Percentiles rank a stretch among this genome's conserved stretches.
Conservation (phyloP, 2,329 filamentous ascomycete species). For the Xylariaceae sp. region DNA sequence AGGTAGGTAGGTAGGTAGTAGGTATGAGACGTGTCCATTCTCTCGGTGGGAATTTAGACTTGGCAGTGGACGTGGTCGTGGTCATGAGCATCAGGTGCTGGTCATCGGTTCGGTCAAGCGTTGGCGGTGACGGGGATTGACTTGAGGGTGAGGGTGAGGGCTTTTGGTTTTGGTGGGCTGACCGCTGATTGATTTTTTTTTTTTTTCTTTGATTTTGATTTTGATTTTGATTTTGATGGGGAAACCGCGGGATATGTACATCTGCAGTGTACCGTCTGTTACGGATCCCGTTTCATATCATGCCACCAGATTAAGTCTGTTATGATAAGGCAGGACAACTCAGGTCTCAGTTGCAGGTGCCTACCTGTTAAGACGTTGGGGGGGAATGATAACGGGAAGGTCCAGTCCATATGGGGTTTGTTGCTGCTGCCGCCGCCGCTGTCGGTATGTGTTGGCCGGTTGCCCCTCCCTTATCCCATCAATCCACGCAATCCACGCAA, state of each 20-base stretch:
- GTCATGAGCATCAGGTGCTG: constrained; percentile 11
- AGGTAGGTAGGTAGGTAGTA: not conserved
- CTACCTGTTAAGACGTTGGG: too few relatives aligned
- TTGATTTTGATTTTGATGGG: too few relatives aligned
- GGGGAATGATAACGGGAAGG: not conserved
- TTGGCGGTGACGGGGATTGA: constrained; percentile 16
- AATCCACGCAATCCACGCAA: too few relatives aligned
- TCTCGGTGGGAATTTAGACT: not conserved
- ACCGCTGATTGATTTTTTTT: constrained; percentile 7
- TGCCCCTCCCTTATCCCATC: not conserved
- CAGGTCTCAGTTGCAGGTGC: too few relatives aligned
- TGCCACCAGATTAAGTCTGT: too few relatives aligned
- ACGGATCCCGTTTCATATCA: not conserved
- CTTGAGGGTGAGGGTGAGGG: not conserved
- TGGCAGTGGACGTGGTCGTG: not conserved
- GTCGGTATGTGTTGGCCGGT: constrained; percentile 11
- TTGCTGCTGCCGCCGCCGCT: too few relatives aligned
- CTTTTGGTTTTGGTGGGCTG: constrained; percentile 8
- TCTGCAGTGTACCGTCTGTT: not conserved
- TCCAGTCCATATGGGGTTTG: not conserved
- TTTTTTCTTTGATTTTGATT: too few relatives aligned
- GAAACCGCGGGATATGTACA: too few relatives aligned
- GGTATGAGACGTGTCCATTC: constrained; percentile 1
- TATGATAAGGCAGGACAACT: too few relatives aligned
- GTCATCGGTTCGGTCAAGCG: constrained; percentile 7